Evolutionary conservation across 108 stramenopile species (phyloP).

Genomic region (Bacterosira constricta): DNA sequence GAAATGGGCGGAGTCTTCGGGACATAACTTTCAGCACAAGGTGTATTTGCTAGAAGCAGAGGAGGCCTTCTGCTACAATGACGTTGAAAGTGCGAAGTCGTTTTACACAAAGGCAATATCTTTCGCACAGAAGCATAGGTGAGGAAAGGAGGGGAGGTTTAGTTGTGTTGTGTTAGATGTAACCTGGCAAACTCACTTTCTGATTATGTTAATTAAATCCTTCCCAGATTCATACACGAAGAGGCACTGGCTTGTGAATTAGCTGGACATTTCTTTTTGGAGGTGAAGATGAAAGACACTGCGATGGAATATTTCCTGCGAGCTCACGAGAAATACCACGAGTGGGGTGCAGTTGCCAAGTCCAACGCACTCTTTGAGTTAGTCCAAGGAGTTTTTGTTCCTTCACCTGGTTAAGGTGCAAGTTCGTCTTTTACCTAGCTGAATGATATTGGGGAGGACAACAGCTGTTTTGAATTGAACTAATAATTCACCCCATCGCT

Average conservation of each 20-base stretch:
- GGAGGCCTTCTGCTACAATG: constrained; percentile 4
- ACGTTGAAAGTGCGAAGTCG: background rate
- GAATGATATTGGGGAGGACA: too few species aligned
- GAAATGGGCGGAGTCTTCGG: background rate
- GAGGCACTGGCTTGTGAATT: constrained; percentile 29
- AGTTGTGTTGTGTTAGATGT: background rate
- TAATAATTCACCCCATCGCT: too few species aligned
- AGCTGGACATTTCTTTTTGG: constrained; percentile 18
- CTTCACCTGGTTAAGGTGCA: too few species aligned
- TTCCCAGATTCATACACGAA: constrained; percentile 22
- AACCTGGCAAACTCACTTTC: background rate
- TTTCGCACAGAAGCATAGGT: constrained; percentile 6
- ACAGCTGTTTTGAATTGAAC: too few species aligned
- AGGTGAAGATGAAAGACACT: background rate
- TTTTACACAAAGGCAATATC: constrained; percentile 21
- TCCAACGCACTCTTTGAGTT: background rate
- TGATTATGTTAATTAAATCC: too few species aligned
- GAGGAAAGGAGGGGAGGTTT: background rate
- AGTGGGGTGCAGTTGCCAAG: constrained; percentile 23
- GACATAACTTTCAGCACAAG: constrained; percentile 31
- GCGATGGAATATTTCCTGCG: constrained; percentile 6
- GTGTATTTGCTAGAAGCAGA: constrained; percentile 22
- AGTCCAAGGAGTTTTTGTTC: too few species aligned
- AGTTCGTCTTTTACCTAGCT: too few species aligned
- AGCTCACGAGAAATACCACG: constrained; percentile 14